Evolutionary conservation across 148 eudicot species (phyloP).

Genomic region (Spergularia bocconei): DNA sequence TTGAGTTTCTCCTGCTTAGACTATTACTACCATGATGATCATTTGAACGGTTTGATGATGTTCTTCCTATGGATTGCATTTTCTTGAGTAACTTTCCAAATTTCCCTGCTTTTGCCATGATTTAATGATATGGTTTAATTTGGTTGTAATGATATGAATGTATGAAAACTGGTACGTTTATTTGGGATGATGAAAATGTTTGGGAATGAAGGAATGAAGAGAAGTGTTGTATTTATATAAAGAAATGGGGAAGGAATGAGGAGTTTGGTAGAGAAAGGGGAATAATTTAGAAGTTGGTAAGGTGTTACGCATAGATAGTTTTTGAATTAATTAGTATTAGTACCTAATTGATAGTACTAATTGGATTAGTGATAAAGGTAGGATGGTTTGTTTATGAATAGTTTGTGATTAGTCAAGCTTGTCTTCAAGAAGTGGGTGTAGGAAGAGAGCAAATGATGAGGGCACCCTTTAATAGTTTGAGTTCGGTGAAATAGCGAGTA

Average conservation of each 20-base stretch:
- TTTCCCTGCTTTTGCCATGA: conserved; percentile 41
- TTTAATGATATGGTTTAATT: neutral
- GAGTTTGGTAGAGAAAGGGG: conserved; percentile 22
- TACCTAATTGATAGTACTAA: conserved; percentile 19
- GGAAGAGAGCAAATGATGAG: neutral
- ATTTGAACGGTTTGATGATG: neutral
- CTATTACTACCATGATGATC: too few species aligned
- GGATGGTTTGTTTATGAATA: neutral
- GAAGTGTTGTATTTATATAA: conserved; percentile 17
- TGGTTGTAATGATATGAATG: neutral
- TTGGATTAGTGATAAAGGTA: conserved; percentile 17
- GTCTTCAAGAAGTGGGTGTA: conserved; percentile 14
- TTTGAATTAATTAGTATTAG: neutral
- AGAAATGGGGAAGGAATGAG: neutral
- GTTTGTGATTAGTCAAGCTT: neutral
- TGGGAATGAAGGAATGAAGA: conserved; percentile 9
- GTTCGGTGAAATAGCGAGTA: too few species aligned
- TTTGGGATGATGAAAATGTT: neutral
- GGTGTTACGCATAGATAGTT: conserved; percentile 3
- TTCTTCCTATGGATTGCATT: conserved; percentile 38
- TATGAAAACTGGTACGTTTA: neutral
- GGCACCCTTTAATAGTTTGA: neutral
- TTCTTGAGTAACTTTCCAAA: conserved; percentile 37
- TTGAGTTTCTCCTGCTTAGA: neutral
- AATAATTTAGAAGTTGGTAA: conserved; percentile 13